Base-by-base conservation (phyloP, 2,329 filamentous ascomycete genomes). In the Ilyonectria mors-panacis region DNA sequence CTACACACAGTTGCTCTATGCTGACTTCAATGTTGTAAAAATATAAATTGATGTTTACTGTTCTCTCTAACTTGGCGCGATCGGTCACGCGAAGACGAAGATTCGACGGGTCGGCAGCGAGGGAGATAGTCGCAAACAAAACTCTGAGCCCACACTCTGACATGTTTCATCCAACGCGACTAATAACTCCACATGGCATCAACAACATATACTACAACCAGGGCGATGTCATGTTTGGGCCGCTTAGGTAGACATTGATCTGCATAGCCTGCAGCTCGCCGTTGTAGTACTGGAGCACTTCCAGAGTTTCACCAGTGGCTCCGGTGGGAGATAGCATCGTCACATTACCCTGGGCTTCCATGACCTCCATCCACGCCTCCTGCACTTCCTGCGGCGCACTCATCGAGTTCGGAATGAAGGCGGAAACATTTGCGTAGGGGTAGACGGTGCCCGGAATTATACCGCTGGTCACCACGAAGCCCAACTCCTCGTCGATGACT, bases 281-380 rank as follows among this genome's bases (percentile, higher is more conserved):
- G 23, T 66, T 51, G 58, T 66, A 66, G 58, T 62, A 66, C 44
- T 66, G 63, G 35, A 66, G 63, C 35, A 66, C 58, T 35, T 66
- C 63, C 8, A 66, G 63, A 62, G 63, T 66, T 3, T 66, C 63
- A 37, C 63, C 63, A 1, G 63, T 66, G 19, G 50, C 63, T 26
- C 63, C 45, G 19, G 45, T 51, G 26, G 63, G 63, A 39, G 63
- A 48, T 6, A 66, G 28, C 28, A 66, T n/a, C 15, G 51, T 33
- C 7, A 51, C 12, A 23, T 17, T 44, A 4, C 51, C 58, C 30
- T 56, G 30, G 9, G 57, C 42, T 23, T 45, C 21, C 30, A 65
- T 50, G 9, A 56, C 39, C 12, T 66, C 51, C 2, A 42, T 50
- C 63, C 63, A 66, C 35, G 44, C 63, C 15, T 55, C 58, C 45